Evolutionary conservation across 2,329 filamentous ascomycete genomes (phyloP), one percentile per base, ranked within the genome.

Genomic region (Aspergillus transmontanensis): DNA sequence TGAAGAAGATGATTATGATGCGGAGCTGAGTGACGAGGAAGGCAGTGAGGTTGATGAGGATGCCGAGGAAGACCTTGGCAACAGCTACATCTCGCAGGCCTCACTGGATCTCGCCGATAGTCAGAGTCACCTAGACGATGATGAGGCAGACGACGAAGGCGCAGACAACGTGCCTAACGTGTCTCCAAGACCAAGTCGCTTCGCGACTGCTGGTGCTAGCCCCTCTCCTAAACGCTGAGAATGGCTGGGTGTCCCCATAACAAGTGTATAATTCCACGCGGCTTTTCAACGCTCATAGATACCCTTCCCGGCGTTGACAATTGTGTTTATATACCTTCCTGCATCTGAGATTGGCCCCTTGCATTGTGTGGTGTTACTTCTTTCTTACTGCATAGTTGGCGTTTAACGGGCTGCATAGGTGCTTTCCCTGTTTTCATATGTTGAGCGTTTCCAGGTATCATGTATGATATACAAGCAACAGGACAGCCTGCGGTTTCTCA

Each of bases 11-110:
- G 79, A 80, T 0, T 78, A 81, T 28, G 79, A 72, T 64, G 75
- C 66, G 12, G 73, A 73, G 32, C 58, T 74, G 59, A 84, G 82
- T 51, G 86, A 87, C 19, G 85, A 86, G 39, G 84, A 85, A 58
- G 80, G 78, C 4, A 80, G 79, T 19, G 83, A 83, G 36, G 80
- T 78, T 26, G 81, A 81, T 34, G 83, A 83, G 28, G 48, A 51
- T 32, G 83, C 81, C 1, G 84, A 85, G 2, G 84, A 86, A 21
- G 81, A 82, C 39, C 71, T 79, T 53, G 73, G 66, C 43, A 75
- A 74, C 59, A 78, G 75, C 60, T 78, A 72, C 51, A 69, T 78
- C 41, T 77, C 76, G 3, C 74, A 74, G 54, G 72, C 70, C 32
- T 75, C 58, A 72, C 81, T 83, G 14, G 84, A 86, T 54, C 68